Evolutionary conservation across 768 basidiomycete genomes (phyloP).

Genomic region (Naganishia antarctica): DNA sequence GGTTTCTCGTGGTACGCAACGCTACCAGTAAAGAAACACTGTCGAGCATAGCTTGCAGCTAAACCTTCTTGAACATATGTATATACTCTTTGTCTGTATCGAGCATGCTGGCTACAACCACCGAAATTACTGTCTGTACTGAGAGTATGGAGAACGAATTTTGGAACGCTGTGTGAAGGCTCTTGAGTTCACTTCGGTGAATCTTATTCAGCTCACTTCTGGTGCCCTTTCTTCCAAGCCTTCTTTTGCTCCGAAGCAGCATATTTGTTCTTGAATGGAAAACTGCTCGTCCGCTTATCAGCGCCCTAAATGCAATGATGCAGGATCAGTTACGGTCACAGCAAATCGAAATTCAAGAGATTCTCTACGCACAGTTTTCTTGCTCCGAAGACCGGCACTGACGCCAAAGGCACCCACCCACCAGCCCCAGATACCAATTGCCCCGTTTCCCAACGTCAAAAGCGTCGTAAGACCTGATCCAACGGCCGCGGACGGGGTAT

Average conservation of each 20-base stretch:
- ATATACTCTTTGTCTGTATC: no score
- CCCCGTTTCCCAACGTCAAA: conserved; percentile 36
- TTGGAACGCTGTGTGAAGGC: no score
- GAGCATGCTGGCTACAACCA: neutral
- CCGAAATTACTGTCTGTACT: no score
- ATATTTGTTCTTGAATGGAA: conserved; percentile 70
- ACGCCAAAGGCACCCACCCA: conserved; percentile 46
- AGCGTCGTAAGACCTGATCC: conserved; percentile 39
- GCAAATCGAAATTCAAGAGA: neutral
- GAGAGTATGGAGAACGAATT: no score
- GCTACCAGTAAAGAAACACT: no score
- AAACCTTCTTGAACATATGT: no score
- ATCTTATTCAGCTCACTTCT: neutral
- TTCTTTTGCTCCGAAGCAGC: conserved; percentile 64
- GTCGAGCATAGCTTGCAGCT: no score
- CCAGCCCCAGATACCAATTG: conserved; percentile 46
- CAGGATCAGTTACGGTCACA: neutral
- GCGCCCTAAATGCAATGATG: conserved; percentile 53
- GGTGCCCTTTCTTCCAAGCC: conserved; percentile 52
- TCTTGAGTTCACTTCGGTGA: no score
- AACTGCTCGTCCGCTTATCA: conserved; percentile 73
- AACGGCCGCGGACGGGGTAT: conserved; percentile 28
- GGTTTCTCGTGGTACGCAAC: neutral
- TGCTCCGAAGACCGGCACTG: conserved; percentile 17
- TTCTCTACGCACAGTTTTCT: conserved; percentile 28